Base-by-base conservation (phyloP, 345 rosid genomes). In the Citrus unshiu region DNA sequence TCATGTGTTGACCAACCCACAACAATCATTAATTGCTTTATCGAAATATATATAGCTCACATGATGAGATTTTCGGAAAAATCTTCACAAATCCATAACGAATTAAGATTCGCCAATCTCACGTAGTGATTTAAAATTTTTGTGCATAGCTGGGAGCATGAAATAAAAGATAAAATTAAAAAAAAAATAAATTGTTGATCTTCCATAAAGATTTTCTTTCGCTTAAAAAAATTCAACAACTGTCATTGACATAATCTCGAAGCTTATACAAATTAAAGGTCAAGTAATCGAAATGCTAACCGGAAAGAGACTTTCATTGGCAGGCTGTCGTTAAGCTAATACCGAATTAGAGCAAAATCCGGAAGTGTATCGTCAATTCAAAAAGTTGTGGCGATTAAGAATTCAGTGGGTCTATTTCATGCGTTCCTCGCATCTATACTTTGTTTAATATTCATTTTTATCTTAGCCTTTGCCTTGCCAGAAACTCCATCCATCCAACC, bases 401-500 rank as follows among this genome's bases (percentile, higher is more conserved):
- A 64, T 71, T 39, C 58, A 67, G 65, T 29, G 21, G 60, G 74
- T 70, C 72, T 25, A 51, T 61, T 51, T 25, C 81, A 25, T 74
- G 67, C 40, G 68, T 8, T 22, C 57, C 72, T 73, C 57, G 59
- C 81, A 56, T 29, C 68, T 57, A 2, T 64, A 19, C 27, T 27
- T 62, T 57, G 9, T 19, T 72, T 6, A 72, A 72, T 12, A 46
- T 57, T 72, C 75, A 58, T 39, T 60, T 75, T 35, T 32, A 3
- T 71, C 24, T 62, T 12, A 22, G 6, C 25, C 34, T 65, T 12
- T 37, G 51, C 37, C 63, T 73, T 73, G 43, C 77, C 46, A 79
- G 59, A 61, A 83, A 64, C 61, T 78, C 66, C 81, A 29, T 78
- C 66, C 81, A 29, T 73, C 67, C 40, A 39, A 18, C 27, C 3